These are phyloP conservation scores for Actinomortierella wolfii DNA, from an alignment of 371 early-diverging fungal genomes.

Conservation along the genomic window DNA sequence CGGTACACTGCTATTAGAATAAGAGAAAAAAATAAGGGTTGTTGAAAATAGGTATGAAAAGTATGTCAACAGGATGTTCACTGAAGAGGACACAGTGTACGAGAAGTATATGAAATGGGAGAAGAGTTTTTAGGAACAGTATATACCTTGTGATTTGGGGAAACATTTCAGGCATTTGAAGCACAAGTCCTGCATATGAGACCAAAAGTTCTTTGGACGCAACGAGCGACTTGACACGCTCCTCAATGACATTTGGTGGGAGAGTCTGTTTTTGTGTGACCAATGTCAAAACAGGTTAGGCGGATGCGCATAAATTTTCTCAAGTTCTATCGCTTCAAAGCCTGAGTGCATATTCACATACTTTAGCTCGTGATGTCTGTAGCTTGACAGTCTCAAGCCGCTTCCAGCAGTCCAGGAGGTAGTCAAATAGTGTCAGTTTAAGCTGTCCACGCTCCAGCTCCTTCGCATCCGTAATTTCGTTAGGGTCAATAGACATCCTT, in stretches of 20 bases:
- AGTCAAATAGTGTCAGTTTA: constrained; percentile 68
- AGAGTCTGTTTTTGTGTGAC: constrained; percentile 48
- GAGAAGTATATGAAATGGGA: not conserved
- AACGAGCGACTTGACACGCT: constrained; percentile 65
- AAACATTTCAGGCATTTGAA: constrained; percentile 90
- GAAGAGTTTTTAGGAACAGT: constrained; percentile 25
- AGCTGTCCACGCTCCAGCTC: constrained; percentile 48
- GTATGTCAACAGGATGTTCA: not conserved
- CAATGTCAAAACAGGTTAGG: not conserved
- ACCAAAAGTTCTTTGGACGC: constrained; percentile 62
- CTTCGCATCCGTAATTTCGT: constrained; percentile 46
- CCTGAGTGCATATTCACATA: no score
- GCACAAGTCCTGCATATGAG: constrained; percentile 83
- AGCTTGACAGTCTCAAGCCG: constrained; percentile 43
- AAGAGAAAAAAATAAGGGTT: constrained; percentile 2
- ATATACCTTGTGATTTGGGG: constrained; percentile 71
- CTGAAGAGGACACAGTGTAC: not conserved
- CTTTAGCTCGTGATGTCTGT: constrained; percentile 51
- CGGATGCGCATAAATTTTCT: constrained; percentile 31
- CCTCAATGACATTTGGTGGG: constrained; percentile 57
- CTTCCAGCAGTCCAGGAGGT: constrained; percentile 80
- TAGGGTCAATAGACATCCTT: constrained; percentile 72
- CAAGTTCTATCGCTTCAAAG: no score
- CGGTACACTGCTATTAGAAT: constrained; percentile 12
- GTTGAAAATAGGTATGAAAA: not conserved